Percentiles rank a stretch among this genome's conserved stretches.
These are phyloP conservation scores for Nicotiana undulata DNA, from an alignment of 257 asterid species.

Conservation along the genomic window DNA sequence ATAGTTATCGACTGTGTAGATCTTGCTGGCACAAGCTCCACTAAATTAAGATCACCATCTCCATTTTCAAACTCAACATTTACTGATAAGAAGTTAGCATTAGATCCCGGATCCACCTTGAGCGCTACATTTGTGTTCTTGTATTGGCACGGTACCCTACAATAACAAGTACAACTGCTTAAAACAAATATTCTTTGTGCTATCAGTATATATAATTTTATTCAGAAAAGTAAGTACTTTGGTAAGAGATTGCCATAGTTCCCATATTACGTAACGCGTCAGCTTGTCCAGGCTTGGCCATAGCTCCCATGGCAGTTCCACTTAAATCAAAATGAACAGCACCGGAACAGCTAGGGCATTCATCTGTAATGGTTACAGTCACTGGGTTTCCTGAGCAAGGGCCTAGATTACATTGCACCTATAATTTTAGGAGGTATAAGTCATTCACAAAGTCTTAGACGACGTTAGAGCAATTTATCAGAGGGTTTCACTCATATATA, in stretches of 20 bases:
- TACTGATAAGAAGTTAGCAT: slow-evolving; percentile 14
- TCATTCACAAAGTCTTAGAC: too few species aligned
- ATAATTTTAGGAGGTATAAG: not conserved
- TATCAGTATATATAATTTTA: not conserved
- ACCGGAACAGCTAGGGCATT: slow-evolving; percentile 16
- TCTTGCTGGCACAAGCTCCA: not conserved
- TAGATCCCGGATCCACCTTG: slow-evolving; percentile 19
- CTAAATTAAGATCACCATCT: slow-evolving; percentile 19
- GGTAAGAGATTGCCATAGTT: slow-evolving; percentile 12
- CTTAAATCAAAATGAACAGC: slow-evolving; percentile 35
- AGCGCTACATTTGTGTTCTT: slow-evolving; percentile 2
- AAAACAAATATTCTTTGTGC: too few species aligned
- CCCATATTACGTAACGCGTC: slow-evolving; percentile 13
- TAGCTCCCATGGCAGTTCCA: slow-evolving; percentile 22
- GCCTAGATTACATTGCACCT: not conserved
- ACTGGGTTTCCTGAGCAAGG: slow-evolving; percentile 28
- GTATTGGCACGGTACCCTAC: slow-evolving; percentile 29
- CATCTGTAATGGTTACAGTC: slow-evolving; percentile 20
- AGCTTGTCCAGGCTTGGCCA: slow-evolving; percentile 28
- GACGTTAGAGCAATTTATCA: not conserved
- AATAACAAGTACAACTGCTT: not conserved
- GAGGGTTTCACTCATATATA: too few species aligned
- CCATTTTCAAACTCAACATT: slow-evolving; percentile 20
- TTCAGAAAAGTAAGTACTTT: not conserved
- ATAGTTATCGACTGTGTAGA: not conserved